phyloP scores from a whole-genome alignment of 2,329 filamentous ascomycete species.

The Beauveria medogensis region DNA sequence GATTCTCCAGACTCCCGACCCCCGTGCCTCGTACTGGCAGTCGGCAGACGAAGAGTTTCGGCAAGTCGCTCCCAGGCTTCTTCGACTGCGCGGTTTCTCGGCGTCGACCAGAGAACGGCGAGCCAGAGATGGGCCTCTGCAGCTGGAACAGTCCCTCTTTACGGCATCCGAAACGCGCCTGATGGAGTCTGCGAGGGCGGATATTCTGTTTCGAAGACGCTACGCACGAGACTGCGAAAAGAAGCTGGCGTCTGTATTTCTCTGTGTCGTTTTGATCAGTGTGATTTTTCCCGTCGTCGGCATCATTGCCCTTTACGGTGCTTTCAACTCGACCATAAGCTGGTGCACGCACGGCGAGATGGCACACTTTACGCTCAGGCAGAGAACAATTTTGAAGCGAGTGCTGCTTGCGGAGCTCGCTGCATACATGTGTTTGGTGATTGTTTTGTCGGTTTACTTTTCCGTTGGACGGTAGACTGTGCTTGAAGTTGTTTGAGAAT shows the following conservation, averaged over 20 bases:
- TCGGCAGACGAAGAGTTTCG: slow-evolving; percentile 8
- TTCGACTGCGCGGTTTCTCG: slow-evolving; percentile 19
- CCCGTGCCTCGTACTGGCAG: neutral
- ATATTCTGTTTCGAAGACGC: slow-evolving; percentile 22
- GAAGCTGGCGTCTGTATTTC: slow-evolving; percentile 30
- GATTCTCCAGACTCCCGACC: slow-evolving; percentile 4
- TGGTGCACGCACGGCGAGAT: slow-evolving; percentile 43
- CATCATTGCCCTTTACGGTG: slow-evolving; percentile 34
- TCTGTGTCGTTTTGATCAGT: slow-evolving; percentile 29
- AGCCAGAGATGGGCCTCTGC: slow-evolving; percentile 1
- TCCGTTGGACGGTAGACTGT: slow-evolving; percentile 14
- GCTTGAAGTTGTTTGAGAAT: slow-evolving; percentile 6
- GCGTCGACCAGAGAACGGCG: slow-evolving; percentile 16
- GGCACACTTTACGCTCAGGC: slow-evolving; percentile 25
- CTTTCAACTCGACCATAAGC: slow-evolving; percentile 36
- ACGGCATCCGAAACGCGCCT: slow-evolving; percentile 23
- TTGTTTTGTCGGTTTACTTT: slow-evolving; percentile 24
- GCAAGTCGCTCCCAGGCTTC: slow-evolving; percentile 13
- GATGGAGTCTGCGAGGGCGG: slow-evolving; percentile 23
- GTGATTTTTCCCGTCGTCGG: slow-evolving; percentile 40
- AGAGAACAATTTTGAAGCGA: slow-evolving; percentile 23
- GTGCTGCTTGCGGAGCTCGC: slow-evolving; percentile 31
- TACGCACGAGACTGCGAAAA: slow-evolving; percentile 20
- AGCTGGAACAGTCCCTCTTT: slow-evolving; percentile 18
- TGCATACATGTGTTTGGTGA: slow-evolving; percentile 24